Percentiles rank a stretch among this genome's conserved stretches.
Conservation (phyloP, 163 green algal species). For the Chloroidium sp. region DNA sequence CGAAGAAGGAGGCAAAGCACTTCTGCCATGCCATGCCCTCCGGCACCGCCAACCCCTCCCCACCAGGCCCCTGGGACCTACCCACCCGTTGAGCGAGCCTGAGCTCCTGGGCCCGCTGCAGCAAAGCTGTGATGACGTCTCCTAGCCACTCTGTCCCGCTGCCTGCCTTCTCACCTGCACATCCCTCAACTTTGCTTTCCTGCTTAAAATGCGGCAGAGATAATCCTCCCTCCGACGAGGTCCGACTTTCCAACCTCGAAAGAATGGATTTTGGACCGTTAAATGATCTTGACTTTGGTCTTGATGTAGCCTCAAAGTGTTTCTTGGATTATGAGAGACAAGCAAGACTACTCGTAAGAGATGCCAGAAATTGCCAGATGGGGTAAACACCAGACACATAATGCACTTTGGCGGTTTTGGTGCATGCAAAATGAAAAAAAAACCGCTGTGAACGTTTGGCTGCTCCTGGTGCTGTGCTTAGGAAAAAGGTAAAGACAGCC, state of each 20-base stretch:
- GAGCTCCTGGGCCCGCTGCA: slow-evolving; percentile 35
- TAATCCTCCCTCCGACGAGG: background rate
- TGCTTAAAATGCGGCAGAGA: background rate
- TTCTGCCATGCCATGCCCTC: slow-evolving; percentile 17
- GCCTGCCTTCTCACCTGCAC: background rate
- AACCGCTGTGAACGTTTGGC: too few relatives aligned
- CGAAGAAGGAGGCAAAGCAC: slow-evolving; percentile 26
- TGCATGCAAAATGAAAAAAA: too few relatives aligned
- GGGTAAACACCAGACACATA: too few relatives aligned
- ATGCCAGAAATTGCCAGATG: too few relatives aligned
- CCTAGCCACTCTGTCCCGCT: slow-evolving; percentile 41
- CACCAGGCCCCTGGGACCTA: background rate
- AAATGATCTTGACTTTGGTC: background rate
- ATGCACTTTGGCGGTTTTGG: too few relatives aligned
- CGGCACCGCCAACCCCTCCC: background rate
- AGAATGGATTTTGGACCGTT: background rate
- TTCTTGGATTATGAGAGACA: background rate
- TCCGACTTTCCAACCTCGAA: background rate
- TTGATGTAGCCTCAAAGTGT: background rate
- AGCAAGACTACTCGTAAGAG: too few relatives aligned
- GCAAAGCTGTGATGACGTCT: slow-evolving; percentile 45
- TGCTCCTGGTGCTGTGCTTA: too few relatives aligned
- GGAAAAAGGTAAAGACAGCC: too few relatives aligned
- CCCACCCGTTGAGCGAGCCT: background rate
- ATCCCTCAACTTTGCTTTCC: background rate